Conservation (phyloP, 371 early-diverging fungal genomes). For the Paraphysoderma sedebokerense region DNA sequence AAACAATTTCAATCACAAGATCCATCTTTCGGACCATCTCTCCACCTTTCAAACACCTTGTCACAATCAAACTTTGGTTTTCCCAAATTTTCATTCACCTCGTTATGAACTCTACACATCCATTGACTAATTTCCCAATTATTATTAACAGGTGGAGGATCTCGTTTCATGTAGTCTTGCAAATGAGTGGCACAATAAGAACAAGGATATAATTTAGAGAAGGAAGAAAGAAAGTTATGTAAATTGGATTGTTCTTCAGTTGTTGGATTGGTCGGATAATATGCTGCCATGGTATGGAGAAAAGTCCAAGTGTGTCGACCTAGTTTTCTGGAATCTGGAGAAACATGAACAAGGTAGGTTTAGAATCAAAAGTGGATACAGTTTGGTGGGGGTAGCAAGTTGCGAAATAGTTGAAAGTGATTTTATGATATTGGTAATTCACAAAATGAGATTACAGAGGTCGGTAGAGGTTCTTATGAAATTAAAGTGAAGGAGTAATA, state of each 20-base stretch:
- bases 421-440: neutral
- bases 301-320: constrained; percentile 95
- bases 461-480: neutral
- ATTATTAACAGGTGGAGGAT: constrained; percentile 5
- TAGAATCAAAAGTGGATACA: neutral
- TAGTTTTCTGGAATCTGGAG: constrained; percentile 62
- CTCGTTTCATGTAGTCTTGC: constrained; percentile 11
- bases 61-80: constrained; percentile 85
- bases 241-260: constrained; percentile 54
- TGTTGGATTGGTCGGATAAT: constrained; percentile 84
- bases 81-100: constrained; percentile 76
- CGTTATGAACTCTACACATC: constrained; percentile 91
- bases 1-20: neutral
- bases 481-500: neutral
- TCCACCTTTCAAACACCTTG: constrained; percentile 52
- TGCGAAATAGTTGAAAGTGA: neutral
- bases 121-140: constrained; percentile 37
- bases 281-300: constrained; percentile 95
- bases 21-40: neutral
- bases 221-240: constrained; percentile 42
- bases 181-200: constrained; percentile 51
- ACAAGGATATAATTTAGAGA: constrained; percentile 91
- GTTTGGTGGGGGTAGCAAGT: neutral
- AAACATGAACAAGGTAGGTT: neutral
- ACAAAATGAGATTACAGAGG: neutral